Base-by-base conservation (phyloP, 306 rosid species). In the Acacia confusa region DNA sequence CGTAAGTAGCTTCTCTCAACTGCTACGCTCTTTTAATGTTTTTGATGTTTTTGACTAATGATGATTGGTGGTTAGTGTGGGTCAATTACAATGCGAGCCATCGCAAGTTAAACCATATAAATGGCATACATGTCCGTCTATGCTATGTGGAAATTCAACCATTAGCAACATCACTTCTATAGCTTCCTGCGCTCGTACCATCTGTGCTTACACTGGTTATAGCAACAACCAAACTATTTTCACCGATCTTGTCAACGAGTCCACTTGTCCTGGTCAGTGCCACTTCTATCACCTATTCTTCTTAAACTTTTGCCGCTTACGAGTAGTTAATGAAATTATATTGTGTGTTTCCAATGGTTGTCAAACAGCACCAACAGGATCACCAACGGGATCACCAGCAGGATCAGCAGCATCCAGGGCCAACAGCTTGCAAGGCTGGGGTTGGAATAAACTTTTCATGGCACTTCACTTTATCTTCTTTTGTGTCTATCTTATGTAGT, bases 121-220 rank as follows among this genome's bases (percentile, higher is more conserved):
- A n/a, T 89, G 91, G 94, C 8, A 52, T 0, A 25, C 72, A 32
- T 93, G 99, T 77, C 94, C 97, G 4, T 22, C 93, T 14, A 40
- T 48, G 79, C 52, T 80, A 81, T 93, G 99, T 71, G 40, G 30
- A 9, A 77, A 9, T 32, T 75, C 86, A 7, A 28, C 4, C 75
- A 34, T 95, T 25, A 93, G 94, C 77, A 88, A 76, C 81, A 15
- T 79, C 53, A 79, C 83, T 12, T 15, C 52, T 57, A 44, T 88
- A 2, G 52, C 16, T 79, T 60, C 82, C 8, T 94, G 99, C 82
- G 70, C 28, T 38, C 75, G 75, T 75, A 83, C 89, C 2, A 57
- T 79, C 14, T 95, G 99, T 70, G 92, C 82, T 53, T 95, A 93
- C 53, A 78, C 84, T 2, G 99, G 99, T 80, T 95, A 75, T 81